These are phyloP conservation scores for Diplodia mutila DNA, from an alignment of 2,329 filamentous ascomycete genomes.

Conservation along the genomic window DNA sequence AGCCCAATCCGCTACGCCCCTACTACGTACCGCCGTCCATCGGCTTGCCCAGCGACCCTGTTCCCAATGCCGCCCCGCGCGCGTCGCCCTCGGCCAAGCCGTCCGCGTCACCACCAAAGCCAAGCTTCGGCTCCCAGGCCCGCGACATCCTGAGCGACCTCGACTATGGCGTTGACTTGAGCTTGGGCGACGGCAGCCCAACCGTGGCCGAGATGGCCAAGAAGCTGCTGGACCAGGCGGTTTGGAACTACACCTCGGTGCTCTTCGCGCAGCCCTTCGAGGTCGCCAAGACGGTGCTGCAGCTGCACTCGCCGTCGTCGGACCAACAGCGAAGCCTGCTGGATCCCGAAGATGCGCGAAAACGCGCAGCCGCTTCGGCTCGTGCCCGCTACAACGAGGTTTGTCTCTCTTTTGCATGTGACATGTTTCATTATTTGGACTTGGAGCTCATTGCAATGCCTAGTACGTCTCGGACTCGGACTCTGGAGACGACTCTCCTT, in stretches of 20 bases:
- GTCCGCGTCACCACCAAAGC: slow-evolving; percentile 44
- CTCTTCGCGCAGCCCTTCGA: slow-evolving; percentile 95
- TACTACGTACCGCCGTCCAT: slow-evolving; percentile 74
- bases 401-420: slow-evolving; percentile 22
- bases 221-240: slow-evolving; percentile 77
- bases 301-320: slow-evolving; percentile 63
- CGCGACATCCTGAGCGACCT: slow-evolving; percentile 87
- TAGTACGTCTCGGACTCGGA: slow-evolving; percentile 66
- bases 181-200: slow-evolving; percentile 73
- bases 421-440: slow-evolving; percentile 22
- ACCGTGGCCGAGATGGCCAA: slow-evolving; percentile 71
- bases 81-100: slow-evolving; percentile 38
- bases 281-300: slow-evolving; percentile 90
- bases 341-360: slow-evolving; percentile 30
- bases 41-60: slow-evolving; percentile 57
- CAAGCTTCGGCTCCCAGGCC: slow-evolving; percentile 65
- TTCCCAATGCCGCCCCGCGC: slow-evolving; percentile 38
- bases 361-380: slow-evolving; percentile 38
- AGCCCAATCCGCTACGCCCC: slow-evolving; percentile 67
- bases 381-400: slow-evolving; percentile 42
- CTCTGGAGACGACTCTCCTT: slow-evolving; percentile 69
- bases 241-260: slow-evolving; percentile 91
- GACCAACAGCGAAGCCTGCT: slow-evolving; percentile 28
- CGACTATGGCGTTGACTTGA: slow-evolving; percentile 86
- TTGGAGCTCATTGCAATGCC: background rate